Base-by-base conservation (phyloP, 768 basidiomycete species). In the Termitomyces sp. region DNA sequence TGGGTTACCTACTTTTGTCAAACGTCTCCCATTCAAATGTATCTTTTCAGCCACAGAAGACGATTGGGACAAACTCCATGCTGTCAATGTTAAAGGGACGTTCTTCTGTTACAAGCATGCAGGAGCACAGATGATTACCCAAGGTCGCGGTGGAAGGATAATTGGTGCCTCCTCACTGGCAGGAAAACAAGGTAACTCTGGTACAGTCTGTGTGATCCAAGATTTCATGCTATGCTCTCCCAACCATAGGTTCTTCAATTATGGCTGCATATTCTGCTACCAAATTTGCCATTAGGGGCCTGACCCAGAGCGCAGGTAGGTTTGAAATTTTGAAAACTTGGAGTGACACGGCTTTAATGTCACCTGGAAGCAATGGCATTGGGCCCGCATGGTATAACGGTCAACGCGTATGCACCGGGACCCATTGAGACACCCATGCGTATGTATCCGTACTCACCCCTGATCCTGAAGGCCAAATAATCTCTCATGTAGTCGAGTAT, bases 81-180 rank as follows among this genome's bases (percentile, higher is more conserved):
- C 75, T 5, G 71, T 87, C 63, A 88, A 88, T 63, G 73, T 78
- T 60, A 78, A 81, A 55, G 85, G 85, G 39, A 71, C 77, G 2
- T 86, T 82, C 71, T 76, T 83, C 60, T 87, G 83, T 66, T 87
- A 87, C 47, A 83, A 86, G 55, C 76, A 86, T 59, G 87, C 85
- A 2, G 85, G 82, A 18, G 72, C 72, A 54, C 80, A 82, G 63
- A 88, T 88, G 87, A 75, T 85, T 9, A 57, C 65, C 9, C 81
- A 82, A 70, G 76, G 79, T 0, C 71, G 69, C 6, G 79, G 83
- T 16, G 83, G 86, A 1, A 74, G 80, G 18, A 82, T 88, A 59
- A 77, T 87, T 30, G 80, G 86, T 45, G 73, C 75, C 1, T 65
- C 65, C 1, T 77, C 76, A 1, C 8, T 69, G 0, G 61, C 66